A percentile compares a stretch with the other conserved stretches of the same genome.
Conservation (phyloP, 2,329 filamentous ascomycete genomes). For the Aotearoamyces nothofagi region DNA sequence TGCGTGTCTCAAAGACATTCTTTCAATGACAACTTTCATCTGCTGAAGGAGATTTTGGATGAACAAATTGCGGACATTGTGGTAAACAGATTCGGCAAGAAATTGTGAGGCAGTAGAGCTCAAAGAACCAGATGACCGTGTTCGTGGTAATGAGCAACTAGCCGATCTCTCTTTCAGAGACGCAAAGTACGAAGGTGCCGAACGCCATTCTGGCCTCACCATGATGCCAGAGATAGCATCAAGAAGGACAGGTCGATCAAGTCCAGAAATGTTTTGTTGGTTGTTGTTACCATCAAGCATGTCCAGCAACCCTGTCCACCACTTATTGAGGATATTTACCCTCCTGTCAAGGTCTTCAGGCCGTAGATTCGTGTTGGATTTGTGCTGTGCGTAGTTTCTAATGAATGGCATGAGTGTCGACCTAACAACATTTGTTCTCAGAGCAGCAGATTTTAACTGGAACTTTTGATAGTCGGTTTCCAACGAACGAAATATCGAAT, state of each 20-base stretch:
- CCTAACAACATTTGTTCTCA: slow-evolving; percentile 56
- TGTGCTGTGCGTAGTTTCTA: slow-evolving; percentile 38
- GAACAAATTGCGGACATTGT: slow-evolving; percentile 58
- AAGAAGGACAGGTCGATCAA: slow-evolving; percentile 53
- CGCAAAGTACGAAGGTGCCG: slow-evolving; percentile 40
- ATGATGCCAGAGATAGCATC: slow-evolving; percentile 56
- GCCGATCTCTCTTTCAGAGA: slow-evolving; percentile 26
- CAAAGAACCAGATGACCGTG: slow-evolving; percentile 33
- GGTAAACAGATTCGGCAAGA: slow-evolving; percentile 52
- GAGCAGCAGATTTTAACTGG: slow-evolving; percentile 47
- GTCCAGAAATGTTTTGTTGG: slow-evolving; percentile 54
- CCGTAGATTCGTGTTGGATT: slow-evolving; percentile 40
- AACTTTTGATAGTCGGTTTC: slow-evolving; percentile 58
- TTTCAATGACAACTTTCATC: slow-evolving; percentile 57
- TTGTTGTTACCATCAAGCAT: slow-evolving; percentile 54
- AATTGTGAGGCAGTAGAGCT: slow-evolving; percentile 48
- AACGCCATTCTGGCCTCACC: slow-evolving; percentile 55
- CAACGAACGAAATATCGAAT: slow-evolving; percentile 50
- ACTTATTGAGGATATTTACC: slow-evolving; percentile 54
- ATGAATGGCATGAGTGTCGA: slow-evolving; percentile 50
- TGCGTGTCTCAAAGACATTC: slow-evolving; percentile 51
- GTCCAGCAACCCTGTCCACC: slow-evolving; percentile 58
- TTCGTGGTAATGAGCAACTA: slow-evolving; percentile 12
- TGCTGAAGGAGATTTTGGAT: slow-evolving; percentile 54
- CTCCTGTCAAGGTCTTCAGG: slow-evolving; percentile 56